phyloP scores from a whole-genome alignment of 2,329 filamentous ascomycete species.

The Aspergillus tubingensis region DNA sequence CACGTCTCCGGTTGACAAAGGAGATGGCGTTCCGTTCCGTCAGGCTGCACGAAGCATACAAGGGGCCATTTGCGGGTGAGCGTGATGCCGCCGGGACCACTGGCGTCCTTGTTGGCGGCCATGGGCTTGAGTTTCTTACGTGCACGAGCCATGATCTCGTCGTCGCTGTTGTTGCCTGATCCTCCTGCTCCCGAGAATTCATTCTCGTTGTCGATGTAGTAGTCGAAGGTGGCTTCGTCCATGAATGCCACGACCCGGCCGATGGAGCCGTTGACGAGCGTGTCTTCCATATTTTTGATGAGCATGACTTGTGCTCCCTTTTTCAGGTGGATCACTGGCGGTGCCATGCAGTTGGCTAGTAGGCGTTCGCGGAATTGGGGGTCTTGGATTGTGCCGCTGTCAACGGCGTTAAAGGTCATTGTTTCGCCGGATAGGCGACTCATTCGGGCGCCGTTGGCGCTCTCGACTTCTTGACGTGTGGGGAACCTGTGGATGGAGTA shows the following conservation, averaged over 20 bases:
- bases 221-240: constrained; percentile 64
- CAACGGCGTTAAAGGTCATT: constrained; percentile 70
- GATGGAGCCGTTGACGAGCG: constrained; percentile 88
- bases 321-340: constrained; percentile 76
- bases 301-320: constrained; percentile 96
- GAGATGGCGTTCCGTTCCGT: constrained; percentile 73
- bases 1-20: constrained; percentile 86
- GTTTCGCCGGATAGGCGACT: constrained; percentile 67
- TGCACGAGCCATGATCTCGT: constrained; percentile 44
- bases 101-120: constrained; percentile 50
- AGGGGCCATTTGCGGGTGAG: constrained; percentile 70
- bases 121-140: constrained; percentile 60
- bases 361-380: constrained; percentile 71
- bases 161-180: constrained; percentile 49
- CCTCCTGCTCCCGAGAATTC: constrained; percentile 53
- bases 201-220: constrained; percentile 60
- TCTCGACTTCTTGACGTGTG: constrained; percentile 84
- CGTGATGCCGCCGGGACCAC: constrained; percentile 39
- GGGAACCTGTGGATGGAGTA: constrained; percentile 63
- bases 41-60: constrained; percentile 77
- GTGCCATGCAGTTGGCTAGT: constrained; percentile 89
- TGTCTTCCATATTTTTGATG: constrained; percentile 98
- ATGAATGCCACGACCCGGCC: constrained; percentile 84
- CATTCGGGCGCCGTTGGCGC: constrained; percentile 77
- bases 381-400: constrained; percentile 70